Conservation (phyloP, 2,329 filamentous ascomycete species). For the Fusarium equiseti region DNA sequence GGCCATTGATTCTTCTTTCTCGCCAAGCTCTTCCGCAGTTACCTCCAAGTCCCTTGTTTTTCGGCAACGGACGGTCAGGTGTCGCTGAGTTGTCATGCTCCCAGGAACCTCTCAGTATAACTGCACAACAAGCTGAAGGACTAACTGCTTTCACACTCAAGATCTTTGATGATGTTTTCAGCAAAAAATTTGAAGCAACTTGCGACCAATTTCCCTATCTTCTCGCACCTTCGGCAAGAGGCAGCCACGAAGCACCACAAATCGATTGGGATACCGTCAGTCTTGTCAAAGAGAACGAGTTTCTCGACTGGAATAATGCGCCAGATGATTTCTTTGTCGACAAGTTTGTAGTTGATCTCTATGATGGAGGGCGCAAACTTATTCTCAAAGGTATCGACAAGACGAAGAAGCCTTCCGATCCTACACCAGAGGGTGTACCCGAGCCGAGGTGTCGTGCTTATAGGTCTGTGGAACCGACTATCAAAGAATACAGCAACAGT, state of each 20-base stretch:
- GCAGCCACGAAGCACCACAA: slow-evolving; percentile 47
- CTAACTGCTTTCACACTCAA: slow-evolving; percentile 80
- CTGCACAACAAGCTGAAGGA: slow-evolving; percentile 59
- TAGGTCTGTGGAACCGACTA: slow-evolving; percentile 64
- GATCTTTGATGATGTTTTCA: slow-evolving; percentile 87
- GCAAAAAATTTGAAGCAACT: slow-evolving; percentile 80
- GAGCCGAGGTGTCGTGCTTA: slow-evolving; percentile 60
- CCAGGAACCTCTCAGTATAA: slow-evolving; percentile 57
- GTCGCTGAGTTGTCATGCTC: slow-evolving; percentile 65
- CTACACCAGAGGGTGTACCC: slow-evolving; percentile 69
- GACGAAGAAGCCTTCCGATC: slow-evolving; percentile 72
- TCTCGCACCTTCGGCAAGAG: slow-evolving; percentile 69
- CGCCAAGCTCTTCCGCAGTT: slow-evolving; percentile 72
- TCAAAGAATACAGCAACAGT: slow-evolving; percentile 87
- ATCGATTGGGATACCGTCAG: slow-evolving; percentile 74
- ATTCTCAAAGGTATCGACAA: slow-evolving; percentile 65
- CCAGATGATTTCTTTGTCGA: slow-evolving; percentile 64
- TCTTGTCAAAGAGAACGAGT: slow-evolving; percentile 51
- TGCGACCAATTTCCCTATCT: slow-evolving; percentile 82
- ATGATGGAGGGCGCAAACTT: slow-evolving; percentile 73
- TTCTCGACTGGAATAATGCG: slow-evolving; percentile 56
- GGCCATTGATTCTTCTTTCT: slow-evolving; percentile 78
- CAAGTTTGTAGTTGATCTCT: slow-evolving; percentile 68
- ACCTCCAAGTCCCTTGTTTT: slow-evolving; percentile 77
- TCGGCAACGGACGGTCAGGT: slow-evolving; percentile 73